Evolutionary conservation across 73 alveolate species (phyloP).

Genomic region (Effrenium voratum): DNA sequence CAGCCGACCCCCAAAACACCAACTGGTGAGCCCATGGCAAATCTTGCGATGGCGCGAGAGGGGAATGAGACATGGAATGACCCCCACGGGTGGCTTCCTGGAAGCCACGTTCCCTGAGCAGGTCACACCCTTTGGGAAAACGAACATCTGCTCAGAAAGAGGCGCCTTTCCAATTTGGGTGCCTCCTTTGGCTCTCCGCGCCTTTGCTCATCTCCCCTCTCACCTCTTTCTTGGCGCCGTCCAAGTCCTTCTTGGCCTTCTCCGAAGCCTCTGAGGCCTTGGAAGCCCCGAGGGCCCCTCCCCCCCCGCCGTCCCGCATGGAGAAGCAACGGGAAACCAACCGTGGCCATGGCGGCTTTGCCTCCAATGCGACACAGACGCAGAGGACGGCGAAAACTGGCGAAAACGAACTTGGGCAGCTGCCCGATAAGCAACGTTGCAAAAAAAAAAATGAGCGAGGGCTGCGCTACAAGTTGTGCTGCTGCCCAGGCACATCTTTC

Average conservation of each 20-base stretch:
- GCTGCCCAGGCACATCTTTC: neutral
- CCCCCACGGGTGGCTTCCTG: too few relatives aligned
- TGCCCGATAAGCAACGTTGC: neutral
- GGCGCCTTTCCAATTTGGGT: too few relatives aligned
- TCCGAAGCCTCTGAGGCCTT: neutral
- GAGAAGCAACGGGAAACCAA: neutral
- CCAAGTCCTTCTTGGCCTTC: constrained; percentile 52
- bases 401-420: neutral
- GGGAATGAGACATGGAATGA: too few relatives aligned
- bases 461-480: neutral
- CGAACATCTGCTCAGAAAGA: too few relatives aligned
- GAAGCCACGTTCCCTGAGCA: too few relatives aligned
- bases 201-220: constrained; percentile 80
- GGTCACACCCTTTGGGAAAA: too few relatives aligned
- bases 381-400: neutral
- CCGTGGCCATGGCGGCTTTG: neutral
- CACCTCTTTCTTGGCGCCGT: constrained; percentile 31
- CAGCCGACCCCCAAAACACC: too few relatives aligned
- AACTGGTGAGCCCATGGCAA: too few relatives aligned
- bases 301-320: neutral
- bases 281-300: neutral
- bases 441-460: neutral
- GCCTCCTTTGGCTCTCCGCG: neutral
- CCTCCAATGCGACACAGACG: neutral
- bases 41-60: too few relatives aligned